Evolutionary conservation across 257 asterid genomes (phyloP).

Genomic region (Catharanthus roseus): DNA sequence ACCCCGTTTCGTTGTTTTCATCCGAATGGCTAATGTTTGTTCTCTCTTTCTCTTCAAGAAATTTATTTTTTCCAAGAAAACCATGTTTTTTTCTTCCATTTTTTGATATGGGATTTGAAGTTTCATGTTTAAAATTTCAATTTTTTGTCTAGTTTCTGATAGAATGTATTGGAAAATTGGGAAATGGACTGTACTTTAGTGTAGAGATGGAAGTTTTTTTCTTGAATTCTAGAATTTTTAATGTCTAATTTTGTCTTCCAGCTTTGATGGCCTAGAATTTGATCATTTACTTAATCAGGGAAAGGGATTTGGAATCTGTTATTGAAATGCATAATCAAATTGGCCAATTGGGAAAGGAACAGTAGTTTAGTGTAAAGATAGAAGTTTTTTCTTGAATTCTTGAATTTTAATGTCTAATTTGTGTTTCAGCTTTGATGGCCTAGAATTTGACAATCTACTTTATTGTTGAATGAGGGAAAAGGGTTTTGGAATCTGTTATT

Average conservation of each 20-base stretch:
- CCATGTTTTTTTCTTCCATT: not conserved
- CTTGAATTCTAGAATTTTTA: not conserved
- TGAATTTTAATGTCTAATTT: no score
- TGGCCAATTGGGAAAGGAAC: no score
- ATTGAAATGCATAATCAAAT: not conserved
- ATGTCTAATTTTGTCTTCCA: not conserved
- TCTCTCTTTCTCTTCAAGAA: not conserved
- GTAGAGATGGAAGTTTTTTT: not conserved
- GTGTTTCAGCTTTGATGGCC: no score
- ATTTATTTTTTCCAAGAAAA: not conserved
- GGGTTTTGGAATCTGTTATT: no score
- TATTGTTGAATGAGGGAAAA: no score
- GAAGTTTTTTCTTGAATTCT: no score
- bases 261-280: not conserved
- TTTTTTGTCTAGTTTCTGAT: no score
- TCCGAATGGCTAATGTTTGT: conserved; percentile 81
- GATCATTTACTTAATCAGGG: not conserved
- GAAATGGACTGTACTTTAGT: not conserved
- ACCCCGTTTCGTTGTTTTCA: conserved; percentile 84
- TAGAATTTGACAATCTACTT: no score
- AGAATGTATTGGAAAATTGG: no score
- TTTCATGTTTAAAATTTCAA: no score
- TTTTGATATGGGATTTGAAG: not conserved
- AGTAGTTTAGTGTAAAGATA: no score
- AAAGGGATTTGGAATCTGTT: not conserved